Evolutionary conservation across 208 protist species (phyloP), one percentile per base, ranked within the genome.

Genomic region (Leishmania amazonensis): DNA sequence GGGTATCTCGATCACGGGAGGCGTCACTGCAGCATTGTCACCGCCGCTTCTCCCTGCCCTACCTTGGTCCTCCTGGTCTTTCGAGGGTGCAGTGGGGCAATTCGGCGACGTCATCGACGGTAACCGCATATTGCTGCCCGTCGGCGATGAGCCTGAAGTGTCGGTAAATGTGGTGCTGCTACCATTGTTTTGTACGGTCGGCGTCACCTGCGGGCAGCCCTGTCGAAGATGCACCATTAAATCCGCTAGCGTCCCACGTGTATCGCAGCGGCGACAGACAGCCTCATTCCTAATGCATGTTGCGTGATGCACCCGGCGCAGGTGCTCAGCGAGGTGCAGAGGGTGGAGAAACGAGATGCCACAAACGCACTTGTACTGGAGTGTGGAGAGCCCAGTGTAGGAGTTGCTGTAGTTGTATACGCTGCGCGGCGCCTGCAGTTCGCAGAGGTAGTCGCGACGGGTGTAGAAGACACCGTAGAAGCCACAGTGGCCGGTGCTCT

Each of bases 301-400:
- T 6, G 89, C 88, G 70, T 85, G 47, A 79, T 96, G 93, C 3
- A 90, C 87, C 15, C 78, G 42, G 58, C 83, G 83, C 38, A 96
- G 72, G 83, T 96, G 93, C 38, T 89, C 76, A 17, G 90, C 93
- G 53, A 96, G 79, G 57, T 91, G 78, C 17, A 94, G 78, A 21
- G 86, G 79, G 42, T 85, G 82, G 2, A 93, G 58, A 85, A 94
- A 96, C 0, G 84, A 83, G 28, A 93, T 72, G 45, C 89, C 88
- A 78, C 93, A 96, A 2, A 90, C 84, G 70, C 93, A 96, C 53
- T 83, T 83, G 81, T 93, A 96, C 80, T 96, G 91, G 38, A 84
- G 74, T 42, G 83, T 83, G 28, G 83, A 80, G 79, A 94, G 81
- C 0, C 88, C 83, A 3, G 88, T 94, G 81, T 85, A 94, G 31